Percentiles rank a stretch among this genome's conserved stretches.
Evolutionary conservation across 1,284 basidiomycete genomes (phyloP).

Genomic region (Thelephora terrestris): DNA sequence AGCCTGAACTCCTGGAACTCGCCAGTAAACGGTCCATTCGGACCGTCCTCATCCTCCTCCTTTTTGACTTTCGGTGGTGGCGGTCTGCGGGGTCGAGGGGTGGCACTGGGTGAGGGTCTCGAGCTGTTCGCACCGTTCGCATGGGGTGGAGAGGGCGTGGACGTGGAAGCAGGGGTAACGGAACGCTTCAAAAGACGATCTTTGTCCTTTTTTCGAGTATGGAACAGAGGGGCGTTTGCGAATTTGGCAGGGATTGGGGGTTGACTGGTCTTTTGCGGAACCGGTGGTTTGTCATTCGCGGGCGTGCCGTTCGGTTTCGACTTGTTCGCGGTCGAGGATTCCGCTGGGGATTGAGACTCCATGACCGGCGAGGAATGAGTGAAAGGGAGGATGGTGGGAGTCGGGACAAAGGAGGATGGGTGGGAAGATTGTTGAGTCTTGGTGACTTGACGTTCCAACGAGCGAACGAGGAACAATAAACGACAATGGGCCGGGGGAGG

Average conservation of each 20-base stretch:
- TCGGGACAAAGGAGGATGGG: slow-evolving; percentile 6
- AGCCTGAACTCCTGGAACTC: slow-evolving; percentile 51
- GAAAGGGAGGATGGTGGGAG: slow-evolving; percentile 11
- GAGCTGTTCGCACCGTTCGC: slow-evolving; percentile 7
- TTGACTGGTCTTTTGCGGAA: no score
- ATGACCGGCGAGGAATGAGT: slow-evolving; percentile 8
- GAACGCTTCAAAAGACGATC: not conserved
- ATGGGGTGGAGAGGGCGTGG: not conserved
- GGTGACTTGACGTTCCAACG: no score
- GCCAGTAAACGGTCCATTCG: slow-evolving; percentile 43
- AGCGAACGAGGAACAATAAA: no score
- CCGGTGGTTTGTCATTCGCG: not conserved
- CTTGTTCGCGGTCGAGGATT: not conserved
- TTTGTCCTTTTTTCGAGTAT: not conserved
- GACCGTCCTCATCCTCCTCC: slow-evolving; percentile 32
- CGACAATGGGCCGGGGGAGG: no score
- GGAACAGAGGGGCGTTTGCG: not conserved
- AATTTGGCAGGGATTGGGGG: not conserved
- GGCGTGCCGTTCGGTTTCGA: not conserved
- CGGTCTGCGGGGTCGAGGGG: slow-evolving; percentile 14
- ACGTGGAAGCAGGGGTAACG: not conserved
- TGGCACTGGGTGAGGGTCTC: slow-evolving; percentile 16
- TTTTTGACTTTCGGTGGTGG: slow-evolving; percentile 22
- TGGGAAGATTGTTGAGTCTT: slow-evolving; percentile 8
- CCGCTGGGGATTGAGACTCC: not conserved